Evolutionary conservation across 1,284 basidiomycete genomes (phyloP).

Genomic region (Mycena citricolor): DNA sequence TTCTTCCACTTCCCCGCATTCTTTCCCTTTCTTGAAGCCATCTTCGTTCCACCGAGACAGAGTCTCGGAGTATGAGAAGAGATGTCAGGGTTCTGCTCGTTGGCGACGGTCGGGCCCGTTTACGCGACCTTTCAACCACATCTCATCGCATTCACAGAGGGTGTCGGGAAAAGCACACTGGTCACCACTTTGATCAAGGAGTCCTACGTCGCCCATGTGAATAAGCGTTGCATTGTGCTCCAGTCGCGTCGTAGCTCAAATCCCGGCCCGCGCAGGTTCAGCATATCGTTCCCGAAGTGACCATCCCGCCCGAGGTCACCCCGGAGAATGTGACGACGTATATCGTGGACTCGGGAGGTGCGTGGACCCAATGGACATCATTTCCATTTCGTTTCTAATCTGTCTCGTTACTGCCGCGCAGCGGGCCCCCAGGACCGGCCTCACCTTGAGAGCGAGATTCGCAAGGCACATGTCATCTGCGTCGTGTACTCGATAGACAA

Average conservation of each 20-base stretch:
- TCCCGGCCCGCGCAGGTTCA: conserved; percentile 64
- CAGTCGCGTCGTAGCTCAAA: too few relatives aligned
- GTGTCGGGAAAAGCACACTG: conserved; percentile 93
- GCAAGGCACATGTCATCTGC: conserved; percentile 96
- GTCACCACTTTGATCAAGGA: conserved; percentile 96
- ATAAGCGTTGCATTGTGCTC: conserved; percentile 36
- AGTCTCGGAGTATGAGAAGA: conserved; percentile 77
- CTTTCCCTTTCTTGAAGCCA: too few relatives aligned
- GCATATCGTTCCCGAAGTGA: conserved; percentile 92
- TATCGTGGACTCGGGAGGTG: conserved; percentile 93
- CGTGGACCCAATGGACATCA: conserved; percentile 30
- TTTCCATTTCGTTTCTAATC: conserved; percentile 19
- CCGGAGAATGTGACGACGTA: conserved; percentile 95
- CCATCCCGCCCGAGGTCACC: conserved; percentile 93
- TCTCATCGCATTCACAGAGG: conserved; percentile 53
- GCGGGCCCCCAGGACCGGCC: conserved; percentile 78
- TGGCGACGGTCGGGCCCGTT: conserved; percentile 73
- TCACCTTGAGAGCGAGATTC: conserved; percentile 92
- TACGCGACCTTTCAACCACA: conserved; percentile 11
- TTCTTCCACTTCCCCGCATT: too few relatives aligned
- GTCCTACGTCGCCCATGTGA: conserved; percentile 84
- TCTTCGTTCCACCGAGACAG: too few relatives aligned
- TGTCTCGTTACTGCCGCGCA: conserved; percentile 28
- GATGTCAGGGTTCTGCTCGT: conserved; percentile 93
- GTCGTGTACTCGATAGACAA: conserved; percentile 97